phyloP scores from a whole-genome alignment of 1,284 basidiomycete genomes.

The Coniferiporia sulphurascens region DNA sequence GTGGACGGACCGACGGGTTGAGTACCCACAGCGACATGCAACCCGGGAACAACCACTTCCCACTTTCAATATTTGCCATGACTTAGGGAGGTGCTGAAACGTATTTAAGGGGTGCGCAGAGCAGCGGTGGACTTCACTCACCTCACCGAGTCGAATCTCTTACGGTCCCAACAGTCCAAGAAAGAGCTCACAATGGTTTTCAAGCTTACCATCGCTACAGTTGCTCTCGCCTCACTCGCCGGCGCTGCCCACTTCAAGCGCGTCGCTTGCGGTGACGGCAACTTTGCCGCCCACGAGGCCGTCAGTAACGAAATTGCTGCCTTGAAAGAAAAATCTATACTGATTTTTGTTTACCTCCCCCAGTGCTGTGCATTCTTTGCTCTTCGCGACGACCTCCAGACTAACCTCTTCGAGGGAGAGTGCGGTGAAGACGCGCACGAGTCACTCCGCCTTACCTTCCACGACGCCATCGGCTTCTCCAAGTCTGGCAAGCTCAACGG shows the following conservation, averaged over 20 bases:
- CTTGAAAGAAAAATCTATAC: neutral
- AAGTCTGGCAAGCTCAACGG: conserved; percentile 13
- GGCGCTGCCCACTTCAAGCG: conserved; percentile 17
- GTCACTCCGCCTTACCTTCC: conserved; percentile 24
- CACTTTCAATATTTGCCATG: neutral
- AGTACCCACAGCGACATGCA: neutral
- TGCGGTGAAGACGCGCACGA: conserved; percentile 23
- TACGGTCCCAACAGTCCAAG: neutral
- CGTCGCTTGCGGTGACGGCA: conserved; percentile 21
- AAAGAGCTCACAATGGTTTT: conserved; percentile 10
- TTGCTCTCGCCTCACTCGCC: conserved; percentile 13
- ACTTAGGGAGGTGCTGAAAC: neutral
- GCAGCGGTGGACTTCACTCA: neutral
- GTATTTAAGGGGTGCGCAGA: neutral
- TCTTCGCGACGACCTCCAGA: conserved; percentile 22
- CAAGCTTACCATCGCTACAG: conserved; percentile 8
- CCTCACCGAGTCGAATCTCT: neutral
- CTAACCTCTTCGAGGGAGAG: conserved; percentile 19
- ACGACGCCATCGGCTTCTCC: conserved; percentile 26
- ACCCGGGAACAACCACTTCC: neutral
- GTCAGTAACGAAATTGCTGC: conserved; percentile 1
- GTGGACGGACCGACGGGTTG: neutral
- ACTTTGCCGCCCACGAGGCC: conserved; percentile 18
- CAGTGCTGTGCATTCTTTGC: conserved; percentile 23
- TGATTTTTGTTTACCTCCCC: neutral